Evolutionary conservation across 148 eudicot species (phyloP).

Genomic region (Nepenthes gracilis): DNA sequence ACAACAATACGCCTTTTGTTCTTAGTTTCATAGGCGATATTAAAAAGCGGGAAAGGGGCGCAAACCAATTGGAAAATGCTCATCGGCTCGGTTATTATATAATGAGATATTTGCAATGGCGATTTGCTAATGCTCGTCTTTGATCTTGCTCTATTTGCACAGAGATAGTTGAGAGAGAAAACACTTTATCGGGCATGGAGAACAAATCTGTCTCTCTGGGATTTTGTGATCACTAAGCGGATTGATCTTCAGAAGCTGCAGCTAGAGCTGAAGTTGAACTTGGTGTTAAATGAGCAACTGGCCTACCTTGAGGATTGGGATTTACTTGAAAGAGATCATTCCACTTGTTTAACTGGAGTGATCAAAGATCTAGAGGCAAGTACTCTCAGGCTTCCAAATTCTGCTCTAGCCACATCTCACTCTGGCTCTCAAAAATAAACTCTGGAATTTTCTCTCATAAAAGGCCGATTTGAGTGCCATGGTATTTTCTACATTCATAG

Average conservation of each 20-base stretch:
- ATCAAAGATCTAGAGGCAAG: no score
- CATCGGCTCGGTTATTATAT: conserved; percentile 73
- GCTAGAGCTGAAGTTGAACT: conserved; percentile 47
- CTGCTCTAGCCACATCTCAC: no score
- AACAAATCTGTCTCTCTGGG: conserved; percentile 51
- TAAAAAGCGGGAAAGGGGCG: conserved; percentile 60
- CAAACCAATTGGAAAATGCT: conserved; percentile 72
- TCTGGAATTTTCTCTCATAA: no score
- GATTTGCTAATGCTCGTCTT: conserved; percentile 74
- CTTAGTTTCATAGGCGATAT: conserved; percentile 83
- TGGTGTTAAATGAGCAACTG: conserved; percentile 57
- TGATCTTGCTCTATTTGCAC: conserved; percentile 37
- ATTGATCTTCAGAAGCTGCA: conserved; percentile 45
- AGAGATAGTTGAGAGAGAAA: conserved; percentile 50
- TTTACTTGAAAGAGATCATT: no score
- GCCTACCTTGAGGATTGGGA: conserved; percentile 2
- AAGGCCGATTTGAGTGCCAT: no score
- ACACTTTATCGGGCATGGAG: conserved; percentile 60
- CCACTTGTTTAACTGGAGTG: no score
- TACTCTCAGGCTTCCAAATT: no score
- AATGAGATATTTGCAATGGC: conserved; percentile 90
- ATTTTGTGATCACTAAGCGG: conserved; percentile 49
- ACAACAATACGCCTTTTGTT: conserved; percentile 43
- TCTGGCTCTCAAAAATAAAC: no score
- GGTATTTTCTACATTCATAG: no score